Percentiles rank a stretch among this genome's conserved stretches.
Evolutionary conservation across 306 rosid genomes (phyloP).

Genomic region (Gillenia trifoliata): DNA sequence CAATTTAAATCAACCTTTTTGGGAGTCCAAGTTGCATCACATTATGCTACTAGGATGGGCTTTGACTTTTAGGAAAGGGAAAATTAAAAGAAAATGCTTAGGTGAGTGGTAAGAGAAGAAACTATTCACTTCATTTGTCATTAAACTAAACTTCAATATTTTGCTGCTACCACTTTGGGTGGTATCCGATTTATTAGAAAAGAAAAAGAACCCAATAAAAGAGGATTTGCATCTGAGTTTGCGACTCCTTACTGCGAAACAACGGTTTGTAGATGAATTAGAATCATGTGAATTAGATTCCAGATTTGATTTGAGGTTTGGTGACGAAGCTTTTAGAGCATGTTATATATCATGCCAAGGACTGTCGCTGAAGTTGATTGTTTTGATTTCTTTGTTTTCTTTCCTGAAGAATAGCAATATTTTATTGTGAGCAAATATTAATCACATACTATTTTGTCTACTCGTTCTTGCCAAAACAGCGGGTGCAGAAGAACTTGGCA

Average conservation of each 20-base stretch:
- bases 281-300: background rate
- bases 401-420: background rate
- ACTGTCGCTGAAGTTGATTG: background rate
- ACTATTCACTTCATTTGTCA: background rate
- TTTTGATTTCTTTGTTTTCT: background rate
- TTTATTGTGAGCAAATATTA: conserved; percentile 10
- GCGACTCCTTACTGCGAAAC: background rate
- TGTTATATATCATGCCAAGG: background rate
- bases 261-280: background rate
- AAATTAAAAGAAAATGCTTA: background rate
- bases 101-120: background rate
- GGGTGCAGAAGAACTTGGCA: conserved; percentile 94
- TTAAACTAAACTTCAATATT: background rate
- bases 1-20: background rate
- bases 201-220: background rate
- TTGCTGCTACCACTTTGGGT: background rate
- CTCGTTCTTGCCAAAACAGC: conserved; percentile 47
- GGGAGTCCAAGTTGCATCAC: background rate
- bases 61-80: background rate
- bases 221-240: background rate
- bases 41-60: background rate
- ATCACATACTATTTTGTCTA: conserved; percentile 11
- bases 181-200: background rate
- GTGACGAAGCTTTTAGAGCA: background rate
- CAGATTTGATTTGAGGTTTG: background rate